These are phyloP conservation scores for Oldenlandia corymbosa DNA, from an alignment of 257 asterid genomes.

Conservation along the genomic window DNA sequence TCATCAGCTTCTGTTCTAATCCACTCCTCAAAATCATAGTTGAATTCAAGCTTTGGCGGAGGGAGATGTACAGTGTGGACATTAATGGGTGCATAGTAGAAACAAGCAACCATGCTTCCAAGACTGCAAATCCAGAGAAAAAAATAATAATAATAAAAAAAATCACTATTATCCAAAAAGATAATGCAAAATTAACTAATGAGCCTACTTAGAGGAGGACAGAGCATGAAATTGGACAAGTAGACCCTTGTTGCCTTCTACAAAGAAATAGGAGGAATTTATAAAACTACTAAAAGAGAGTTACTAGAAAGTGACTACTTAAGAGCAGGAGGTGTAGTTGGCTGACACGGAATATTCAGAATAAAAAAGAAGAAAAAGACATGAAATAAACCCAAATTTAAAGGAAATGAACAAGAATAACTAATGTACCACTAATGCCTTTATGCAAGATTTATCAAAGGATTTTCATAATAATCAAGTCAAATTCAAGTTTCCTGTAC, in stretches of 20 bases:
- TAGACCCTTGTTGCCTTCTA: not conserved
- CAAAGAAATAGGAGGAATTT: not conserved
- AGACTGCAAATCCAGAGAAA: slow-evolving; percentile 41
- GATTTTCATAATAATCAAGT: too few relatives aligned
- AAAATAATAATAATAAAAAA: not conserved
- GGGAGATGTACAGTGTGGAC: slow-evolving; percentile 81
- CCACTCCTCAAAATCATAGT: slow-evolving; percentile 64
- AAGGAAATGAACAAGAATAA: too few relatives aligned
- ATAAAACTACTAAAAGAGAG: not conserved
- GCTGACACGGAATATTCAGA: too few relatives aligned
- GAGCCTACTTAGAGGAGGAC: too few relatives aligned
- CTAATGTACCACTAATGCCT: too few relatives aligned
- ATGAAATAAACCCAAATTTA: too few relatives aligned
- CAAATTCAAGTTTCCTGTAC: too few relatives aligned
- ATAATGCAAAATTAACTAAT: not conserved
- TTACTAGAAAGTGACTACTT: not conserved
- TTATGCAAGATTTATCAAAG: too few relatives aligned
- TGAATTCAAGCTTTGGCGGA: slow-evolving; percentile 64
- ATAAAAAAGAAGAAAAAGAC: too few relatives aligned
- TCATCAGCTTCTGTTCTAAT: slow-evolving; percentile 52
- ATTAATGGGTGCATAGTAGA: slow-evolving; percentile 62
- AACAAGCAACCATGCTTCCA: slow-evolving; percentile 85
- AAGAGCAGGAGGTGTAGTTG: too few relatives aligned
- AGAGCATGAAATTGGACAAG: not conserved
- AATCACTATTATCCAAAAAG: slow-evolving; percentile 18